Evolutionary conservation across 78 protist genomes (phyloP), one percentile per base, ranked within the genome.

Genomic region (Planoprotostelium fungivorum): DNA sequence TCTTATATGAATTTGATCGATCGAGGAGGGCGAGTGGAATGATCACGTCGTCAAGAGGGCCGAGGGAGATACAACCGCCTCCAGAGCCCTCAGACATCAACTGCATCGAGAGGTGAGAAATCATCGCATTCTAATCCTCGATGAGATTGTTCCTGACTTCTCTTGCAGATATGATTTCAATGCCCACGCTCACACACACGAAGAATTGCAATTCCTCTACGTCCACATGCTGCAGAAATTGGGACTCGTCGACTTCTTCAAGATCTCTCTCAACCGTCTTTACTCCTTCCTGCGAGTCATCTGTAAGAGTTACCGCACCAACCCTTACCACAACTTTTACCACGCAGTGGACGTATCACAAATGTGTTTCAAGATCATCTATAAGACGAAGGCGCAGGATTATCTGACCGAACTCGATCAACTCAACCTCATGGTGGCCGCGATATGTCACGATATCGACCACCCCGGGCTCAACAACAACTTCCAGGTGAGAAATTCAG

Each of bases 381-480:
- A 86, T 25, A 87, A 85, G 84, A 51, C 94, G 35, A 51, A 91
- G 38, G 51, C 89, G 36, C 38, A 87, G n/a, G 87, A 86, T 90
- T 83, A 83, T 38, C 83, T 90, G 38, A 38, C 92, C 63, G 89
- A 90, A 88, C 63, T 87, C 36, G 94, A 91, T 83, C 88, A 91
- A 91, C 38, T 96, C 51, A 90, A 90, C 38, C 37, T 97, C 38
- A 35, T 97, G 29, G 86, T 95, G 83, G 95, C 95, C 63, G 94
- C 96, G 36, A 37, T 96, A 25, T 93, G 95, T 36, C 98, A 97
- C 89, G 98, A 97, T 89, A 83, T 96, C 31, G 97, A 96, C 93
- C 98, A 97, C 88, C 97, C 97, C 39, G 98, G 97, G 35, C 38
- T 91, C 38, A 97, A 87, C 92, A 97, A 97, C 90, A 38, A 38